phyloP scores from a whole-genome alignment of 257 asterid genomes.

The Gardenia jasminoides region DNA sequence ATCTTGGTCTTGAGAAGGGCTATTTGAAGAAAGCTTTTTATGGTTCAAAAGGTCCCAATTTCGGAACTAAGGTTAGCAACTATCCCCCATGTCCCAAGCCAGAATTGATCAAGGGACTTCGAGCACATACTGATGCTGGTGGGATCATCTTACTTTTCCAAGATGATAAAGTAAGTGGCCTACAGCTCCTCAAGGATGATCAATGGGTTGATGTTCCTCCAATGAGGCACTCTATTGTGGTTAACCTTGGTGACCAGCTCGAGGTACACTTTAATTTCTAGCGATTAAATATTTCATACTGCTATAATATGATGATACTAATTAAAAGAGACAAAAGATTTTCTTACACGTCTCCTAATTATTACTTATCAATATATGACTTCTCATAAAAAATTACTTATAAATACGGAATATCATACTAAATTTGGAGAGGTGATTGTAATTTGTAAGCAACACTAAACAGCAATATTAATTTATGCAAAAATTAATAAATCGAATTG shows the following conservation, averaged over 20 bases:
- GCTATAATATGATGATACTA: too few relatives aligned
- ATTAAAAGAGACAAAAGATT: too few relatives aligned
- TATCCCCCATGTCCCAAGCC: conserved; percentile 66
- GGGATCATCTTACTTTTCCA: conserved; percentile 67
- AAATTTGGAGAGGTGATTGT: not conserved
- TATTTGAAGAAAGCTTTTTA: conserved; percentile 49
- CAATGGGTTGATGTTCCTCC: conserved; percentile 69
- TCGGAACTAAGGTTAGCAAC: conserved; percentile 73
- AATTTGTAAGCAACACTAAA: not conserved
- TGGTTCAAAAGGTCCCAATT: conserved; percentile 44
- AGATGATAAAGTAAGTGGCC: conserved; percentile 60
- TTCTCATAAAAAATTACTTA: too few relatives aligned
- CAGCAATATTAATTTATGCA: too few relatives aligned
- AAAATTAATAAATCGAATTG: too few relatives aligned
- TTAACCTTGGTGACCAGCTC: conserved; percentile 69
- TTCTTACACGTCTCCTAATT: too few relatives aligned
- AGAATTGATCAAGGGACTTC: conserved; percentile 51
- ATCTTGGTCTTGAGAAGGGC: conserved; percentile 54
- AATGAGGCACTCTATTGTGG: conserved; percentile 48
- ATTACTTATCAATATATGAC: too few relatives aligned
- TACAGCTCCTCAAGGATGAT: conserved; percentile 60
- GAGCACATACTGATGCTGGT: conserved; percentile 79
- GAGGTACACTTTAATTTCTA: conserved; percentile 31
- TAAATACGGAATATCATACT: too few relatives aligned
- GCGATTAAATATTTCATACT: too few relatives aligned